A percentile compares a stretch with the other conserved stretches of the same genome.
phyloP scores from a whole-genome alignment of 345 rosid genomes.

The Bretschneidera sinensis region DNA sequence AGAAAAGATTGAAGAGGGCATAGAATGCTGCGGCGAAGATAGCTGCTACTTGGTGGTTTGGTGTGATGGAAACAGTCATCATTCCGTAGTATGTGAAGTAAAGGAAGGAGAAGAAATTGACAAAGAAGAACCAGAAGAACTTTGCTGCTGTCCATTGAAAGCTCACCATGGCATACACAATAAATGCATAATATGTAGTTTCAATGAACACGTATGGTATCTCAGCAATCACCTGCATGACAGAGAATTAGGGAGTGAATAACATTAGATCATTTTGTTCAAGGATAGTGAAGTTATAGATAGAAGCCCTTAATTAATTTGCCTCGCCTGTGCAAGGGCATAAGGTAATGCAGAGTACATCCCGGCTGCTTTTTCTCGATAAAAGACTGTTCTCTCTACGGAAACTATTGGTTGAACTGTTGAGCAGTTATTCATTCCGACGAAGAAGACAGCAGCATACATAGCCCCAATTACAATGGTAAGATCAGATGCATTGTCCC shows the following conservation, averaged over 20 bases:
- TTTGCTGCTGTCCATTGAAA: slow-evolving; percentile 75
- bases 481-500: slow-evolving; percentile 43
- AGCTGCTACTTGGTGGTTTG: slow-evolving; percentile 79
- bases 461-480: slow-evolving; percentile 65
- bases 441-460: slow-evolving; percentile 55
- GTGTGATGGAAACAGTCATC: slow-evolving; percentile 87
- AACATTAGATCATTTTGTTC: too few relatives aligned
- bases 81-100: slow-evolving; percentile 95
- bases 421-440: slow-evolving; percentile 61
- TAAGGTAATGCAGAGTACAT: slow-evolving; percentile 72
- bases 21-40: slow-evolving; percentile 74
- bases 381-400: slow-evolving; percentile 66
- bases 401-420: slow-evolving; percentile 67
- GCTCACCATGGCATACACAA: slow-evolving; percentile 71
- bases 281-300: too few relatives aligned
- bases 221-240: slow-evolving; percentile 59
- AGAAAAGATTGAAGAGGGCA: slow-evolving; percentile 70
- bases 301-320: too few relatives aligned
- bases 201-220: slow-evolving; percentile 69
- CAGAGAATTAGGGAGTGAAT: too few relatives aligned
- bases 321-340: slow-evolving; percentile 54
- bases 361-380: slow-evolving; percentile 67
- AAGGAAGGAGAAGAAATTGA: slow-evolving; percentile 80
- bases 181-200: slow-evolving; percentile 51
- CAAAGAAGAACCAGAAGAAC: slow-evolving; percentile 79